Percentiles rank a stretch among this genome's conserved stretches.
Conservation (phyloP, 2,329 filamentous ascomycete species). For the Fusarium sp. region DNA sequence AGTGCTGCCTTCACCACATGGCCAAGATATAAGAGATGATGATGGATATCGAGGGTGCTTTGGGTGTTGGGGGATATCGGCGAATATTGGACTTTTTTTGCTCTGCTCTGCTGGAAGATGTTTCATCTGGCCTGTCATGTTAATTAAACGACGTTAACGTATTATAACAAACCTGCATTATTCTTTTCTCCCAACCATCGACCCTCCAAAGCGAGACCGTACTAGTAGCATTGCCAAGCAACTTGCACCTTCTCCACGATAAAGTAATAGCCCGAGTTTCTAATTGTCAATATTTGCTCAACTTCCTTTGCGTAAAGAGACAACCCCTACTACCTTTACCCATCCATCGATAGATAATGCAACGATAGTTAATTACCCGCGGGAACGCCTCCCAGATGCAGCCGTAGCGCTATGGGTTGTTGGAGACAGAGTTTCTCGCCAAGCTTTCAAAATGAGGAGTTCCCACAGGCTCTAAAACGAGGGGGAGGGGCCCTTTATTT, state of each 20-base stretch:
- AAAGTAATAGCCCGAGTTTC: constrained; percentile 19
- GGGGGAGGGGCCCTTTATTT: constrained; percentile 28
- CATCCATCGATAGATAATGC: background rate
- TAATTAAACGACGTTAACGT: constrained; percentile 26
- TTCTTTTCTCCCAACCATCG: background rate
- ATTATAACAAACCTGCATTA: background rate
- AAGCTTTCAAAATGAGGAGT: constrained; percentile 17
- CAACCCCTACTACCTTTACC: no score
- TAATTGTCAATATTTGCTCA: constrained; percentile 21
- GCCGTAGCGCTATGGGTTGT: background rate
- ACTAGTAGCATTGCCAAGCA: background rate
- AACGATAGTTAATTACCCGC: background rate
- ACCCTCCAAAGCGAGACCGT: background rate
- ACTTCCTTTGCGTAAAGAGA: background rate
- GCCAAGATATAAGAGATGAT: constrained; percentile 35
- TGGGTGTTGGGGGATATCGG: constrained; percentile 30
- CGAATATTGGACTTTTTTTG: constrained; percentile 27
- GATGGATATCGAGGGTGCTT: constrained; percentile 8
- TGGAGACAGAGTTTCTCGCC: constrained; percentile 22
- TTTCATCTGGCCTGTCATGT: constrained; percentile 12
- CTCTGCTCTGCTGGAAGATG: constrained; percentile 13
- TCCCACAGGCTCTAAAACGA: constrained; percentile 18
- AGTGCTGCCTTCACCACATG: constrained; percentile 52
- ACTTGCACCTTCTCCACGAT: background rate
- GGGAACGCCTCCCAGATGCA: constrained; percentile 19